These are phyloP conservation scores for Glycine soja DNA, from an alignment of 306 rosid genomes.

Conservation along the genomic window DNA sequence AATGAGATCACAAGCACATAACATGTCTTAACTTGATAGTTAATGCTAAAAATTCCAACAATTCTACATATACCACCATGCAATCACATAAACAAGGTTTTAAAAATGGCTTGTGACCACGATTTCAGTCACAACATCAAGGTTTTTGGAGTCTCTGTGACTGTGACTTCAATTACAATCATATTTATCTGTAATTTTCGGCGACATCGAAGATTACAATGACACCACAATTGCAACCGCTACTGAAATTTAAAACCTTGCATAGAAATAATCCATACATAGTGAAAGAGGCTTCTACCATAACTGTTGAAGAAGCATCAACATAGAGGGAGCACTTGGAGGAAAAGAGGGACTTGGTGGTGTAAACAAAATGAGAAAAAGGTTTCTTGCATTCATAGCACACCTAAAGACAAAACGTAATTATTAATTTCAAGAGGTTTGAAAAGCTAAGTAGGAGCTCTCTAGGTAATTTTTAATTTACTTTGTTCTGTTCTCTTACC, in stretches of 20 bases:
- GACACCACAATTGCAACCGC: background rate
- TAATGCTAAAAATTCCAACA: background rate
- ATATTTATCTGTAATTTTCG: background rate
- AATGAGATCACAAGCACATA: background rate
- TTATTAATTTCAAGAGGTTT: background rate
- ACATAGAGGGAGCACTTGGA: background rate
- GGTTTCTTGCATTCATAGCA: background rate
- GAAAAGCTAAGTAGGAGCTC: background rate
- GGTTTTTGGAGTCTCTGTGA: background rate
- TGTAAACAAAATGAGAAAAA: background rate
- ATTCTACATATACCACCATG: background rate
- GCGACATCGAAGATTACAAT: background rate
- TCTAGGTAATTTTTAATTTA: background rate
- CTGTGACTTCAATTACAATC: background rate
- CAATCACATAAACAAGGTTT: background rate
- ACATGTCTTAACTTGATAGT: background rate
- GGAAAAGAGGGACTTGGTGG: background rate
- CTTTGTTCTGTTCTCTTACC: constrained; percentile 36
- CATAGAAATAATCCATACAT: background rate
- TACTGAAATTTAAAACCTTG: background rate
- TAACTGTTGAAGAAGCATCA: background rate
- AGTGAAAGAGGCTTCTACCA: background rate
- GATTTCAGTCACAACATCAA: background rate
- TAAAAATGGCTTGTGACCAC: rapidly evolving
- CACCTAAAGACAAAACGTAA: background rate